Evolutionary conservation across 306 rosid genomes (phyloP), one percentile per base, ranked within the genome.

Genomic region (Oxytropis ochrocephala): DNA sequence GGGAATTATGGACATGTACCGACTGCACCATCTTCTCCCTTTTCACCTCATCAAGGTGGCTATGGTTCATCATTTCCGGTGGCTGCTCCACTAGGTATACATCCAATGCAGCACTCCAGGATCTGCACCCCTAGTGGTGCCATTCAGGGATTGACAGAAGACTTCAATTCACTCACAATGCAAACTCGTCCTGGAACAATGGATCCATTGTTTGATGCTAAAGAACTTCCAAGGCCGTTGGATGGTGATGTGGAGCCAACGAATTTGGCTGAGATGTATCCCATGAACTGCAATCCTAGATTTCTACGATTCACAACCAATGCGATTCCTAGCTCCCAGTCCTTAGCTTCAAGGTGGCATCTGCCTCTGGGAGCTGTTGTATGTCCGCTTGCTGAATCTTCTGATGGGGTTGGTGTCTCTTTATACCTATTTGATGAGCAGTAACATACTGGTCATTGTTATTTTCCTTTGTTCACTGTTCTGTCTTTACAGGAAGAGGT

Each of bases 361-460:
- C 80, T 95, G 52, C 99, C 97, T 81, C 92, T 95, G 67, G 99
- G 99, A 73, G 95, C 99, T 46, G 89, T 91, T 84, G 96, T 95
- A 42, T 95, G 97, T 55, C 99, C 99, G 50, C 99, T 95, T 81
- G 97, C 99, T 0, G 96, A 91, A 83, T 79, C 92, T 65, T 92
- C 97, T 21, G 84, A 82, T 57, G 97, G 96, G 88, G 97, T 95
- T 11, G 59, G 95, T 80, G 69, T 72, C 55, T 79, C 60, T 75
- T 18, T 41, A 79, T 68, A 71, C 57, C 36, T 51, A 8, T 71
- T 60, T 75, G 60, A 66, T 66, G 29, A 63, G 41, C 76, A 8
- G 60, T 57, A 51, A 16, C 29, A 16, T 67, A 27, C 10, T 57
- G 19, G 65, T 18, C 55, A 41, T 65, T 65, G 29, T 71, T 67